A percentile compares a stretch with the other conserved stretches of the same genome.
These are phyloP conservation scores for Colletotrichum karsti DNA, from an alignment of 2,329 filamentous ascomycete genomes.

Conservation along the genomic window DNA sequence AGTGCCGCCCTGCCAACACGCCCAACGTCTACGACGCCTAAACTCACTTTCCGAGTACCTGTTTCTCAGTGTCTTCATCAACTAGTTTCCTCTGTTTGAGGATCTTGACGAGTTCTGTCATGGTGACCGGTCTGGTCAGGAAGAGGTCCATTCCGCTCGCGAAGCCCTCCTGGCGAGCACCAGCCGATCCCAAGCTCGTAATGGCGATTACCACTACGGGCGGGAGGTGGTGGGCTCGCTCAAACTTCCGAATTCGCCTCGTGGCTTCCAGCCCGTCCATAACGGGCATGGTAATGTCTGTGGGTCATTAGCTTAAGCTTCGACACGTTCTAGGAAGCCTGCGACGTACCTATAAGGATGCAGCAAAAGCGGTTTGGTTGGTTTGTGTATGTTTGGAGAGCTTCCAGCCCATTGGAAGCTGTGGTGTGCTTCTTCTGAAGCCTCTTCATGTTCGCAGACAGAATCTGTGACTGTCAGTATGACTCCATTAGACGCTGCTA, in stretches of 20 bases:
- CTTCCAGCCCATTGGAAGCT: constrained; percentile 53
- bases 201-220: constrained; percentile 53
- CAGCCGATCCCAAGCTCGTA: constrained; percentile 51
- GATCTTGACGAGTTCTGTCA: constrained; percentile 39
- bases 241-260: constrained; percentile 48
- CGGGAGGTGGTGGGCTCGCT: constrained; percentile 44
- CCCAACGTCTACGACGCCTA: neutral
- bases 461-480: constrained; percentile 34
- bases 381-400: constrained; percentile 39
- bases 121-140: constrained; percentile 53
- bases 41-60: neutral
- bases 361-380: constrained; percentile 24
- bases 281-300: constrained; percentile 56
- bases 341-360: constrained; percentile 27
- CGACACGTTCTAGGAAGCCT: rapidly evolving
- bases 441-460: constrained; percentile 45
- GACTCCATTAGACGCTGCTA: no score
- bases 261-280: constrained; percentile 52
- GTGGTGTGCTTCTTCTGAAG: constrained; percentile 44
- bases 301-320: constrained; percentile 18
- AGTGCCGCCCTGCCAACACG: neutral
- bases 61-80: constrained; percentile 10
- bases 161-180: constrained; percentile 53
- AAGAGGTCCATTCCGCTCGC: constrained; percentile 54
- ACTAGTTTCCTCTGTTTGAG: constrained; percentile 19